These are phyloP conservation scores for Blastosporella zonata DNA, from an alignment of 1,284 basidiomycete genomes.

Conservation along the genomic window DNA sequence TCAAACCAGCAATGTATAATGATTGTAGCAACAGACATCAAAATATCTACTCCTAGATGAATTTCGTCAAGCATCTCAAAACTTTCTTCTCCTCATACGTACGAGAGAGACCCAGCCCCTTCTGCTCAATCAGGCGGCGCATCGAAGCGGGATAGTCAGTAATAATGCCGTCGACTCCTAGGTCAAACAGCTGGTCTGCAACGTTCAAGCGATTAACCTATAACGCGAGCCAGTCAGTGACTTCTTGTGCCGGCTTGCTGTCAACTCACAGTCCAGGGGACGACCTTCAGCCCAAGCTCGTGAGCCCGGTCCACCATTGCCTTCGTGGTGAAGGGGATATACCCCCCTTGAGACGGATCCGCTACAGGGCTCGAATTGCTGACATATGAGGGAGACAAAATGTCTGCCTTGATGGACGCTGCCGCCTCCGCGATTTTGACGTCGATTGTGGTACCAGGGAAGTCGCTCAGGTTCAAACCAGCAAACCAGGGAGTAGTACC, in stretches of 20 bases:
- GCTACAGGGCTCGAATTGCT: conserved; percentile 29
- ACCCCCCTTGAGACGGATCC: conserved; percentile 47
- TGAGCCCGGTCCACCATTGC: conserved; percentile 70
- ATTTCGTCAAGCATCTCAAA: conserved; percentile 51
- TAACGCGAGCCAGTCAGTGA: conserved; percentile 6
- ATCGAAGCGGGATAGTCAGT: conserved; percentile 62
- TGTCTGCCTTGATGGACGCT: conserved; percentile 58
- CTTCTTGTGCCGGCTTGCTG: not conserved
- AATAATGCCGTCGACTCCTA: conserved; percentile 71
- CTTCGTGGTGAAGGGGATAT: conserved; percentile 58
- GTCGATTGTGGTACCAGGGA: conserved; percentile 53
- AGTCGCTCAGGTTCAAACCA: conserved; percentile 53
- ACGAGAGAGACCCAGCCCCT: conserved; percentile 47
- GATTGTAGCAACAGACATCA: no score
- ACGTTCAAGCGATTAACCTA: conserved; percentile 61
- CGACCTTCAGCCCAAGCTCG: conserved; percentile 56
- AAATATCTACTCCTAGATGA: conserved; percentile 25
- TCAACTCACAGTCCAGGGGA: conserved; percentile 68
- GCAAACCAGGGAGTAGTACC: conserved; percentile 58
- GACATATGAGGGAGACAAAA: conserved; percentile 61
- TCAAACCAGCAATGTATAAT: not conserved
- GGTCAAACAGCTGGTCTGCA: conserved; percentile 54
- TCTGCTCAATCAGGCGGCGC: conserved; percentile 50
- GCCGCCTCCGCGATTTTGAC: conserved; percentile 65
- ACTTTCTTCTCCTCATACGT: conserved; percentile 56